phyloP scores from a whole-genome alignment of 2,329 filamentous ascomycete species.

The Aphanocladium album region DNA sequence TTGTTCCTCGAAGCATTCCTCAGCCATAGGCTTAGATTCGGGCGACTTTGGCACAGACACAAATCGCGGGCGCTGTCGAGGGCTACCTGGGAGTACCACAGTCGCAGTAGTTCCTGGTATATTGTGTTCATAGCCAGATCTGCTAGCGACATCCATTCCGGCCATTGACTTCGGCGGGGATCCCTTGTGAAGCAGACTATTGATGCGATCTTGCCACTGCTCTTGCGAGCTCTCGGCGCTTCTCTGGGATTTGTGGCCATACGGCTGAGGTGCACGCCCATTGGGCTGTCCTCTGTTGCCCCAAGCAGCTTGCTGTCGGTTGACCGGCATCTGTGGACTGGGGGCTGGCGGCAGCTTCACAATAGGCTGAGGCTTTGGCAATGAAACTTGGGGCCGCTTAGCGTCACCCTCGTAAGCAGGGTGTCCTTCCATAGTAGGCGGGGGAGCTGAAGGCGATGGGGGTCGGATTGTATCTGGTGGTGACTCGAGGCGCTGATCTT shows the following conservation, averaged over 20 bases:
- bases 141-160: constrained; percentile 63
- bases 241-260: constrained; percentile 10
- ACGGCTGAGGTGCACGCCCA: constrained; percentile 8
- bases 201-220: constrained; percentile 79
- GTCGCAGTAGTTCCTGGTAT: constrained; percentile 51
- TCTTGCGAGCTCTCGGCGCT: constrained; percentile 33
- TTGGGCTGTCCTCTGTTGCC: constrained; percentile 24
- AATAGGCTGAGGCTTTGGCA: constrained; percentile 66
- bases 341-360: constrained; percentile 69
- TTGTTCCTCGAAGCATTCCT: constrained; percentile 76
- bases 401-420: constrained; percentile 67
- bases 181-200: constrained; percentile 68
- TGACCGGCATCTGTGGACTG: constrained; percentile 15
- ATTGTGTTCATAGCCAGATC: constrained; percentile 58
- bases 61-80: not conserved
- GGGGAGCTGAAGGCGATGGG: constrained; percentile 64
- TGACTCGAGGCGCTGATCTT: constrained; percentile 41
- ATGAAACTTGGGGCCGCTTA: constrained; percentile 60
- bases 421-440: constrained; percentile 64
- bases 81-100: constrained; percentile 57
- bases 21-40: constrained; percentile 62
- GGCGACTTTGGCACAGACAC: constrained; percentile 3
- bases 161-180: constrained; percentile 49
- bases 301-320: constrained; percentile 29
- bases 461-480: constrained; percentile 37